Evolutionary conservation across 2,329 filamentous ascomycete species (phyloP).

Genomic region (Fusarium sp.): DNA sequence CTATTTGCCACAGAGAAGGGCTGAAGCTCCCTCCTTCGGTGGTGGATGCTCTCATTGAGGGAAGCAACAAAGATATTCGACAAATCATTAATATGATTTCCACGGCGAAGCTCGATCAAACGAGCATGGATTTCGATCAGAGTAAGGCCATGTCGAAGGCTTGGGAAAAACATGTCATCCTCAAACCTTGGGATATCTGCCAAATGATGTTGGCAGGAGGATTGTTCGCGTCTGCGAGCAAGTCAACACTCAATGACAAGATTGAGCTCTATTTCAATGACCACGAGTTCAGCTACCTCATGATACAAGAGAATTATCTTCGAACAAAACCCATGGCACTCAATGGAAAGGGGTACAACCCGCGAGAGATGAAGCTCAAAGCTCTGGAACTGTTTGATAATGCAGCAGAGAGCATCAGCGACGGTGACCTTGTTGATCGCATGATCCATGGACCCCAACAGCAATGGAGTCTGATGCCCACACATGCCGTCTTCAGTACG

Average conservation of each 20-base stretch:
- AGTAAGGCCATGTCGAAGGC: slow-evolving; percentile 95
- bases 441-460: slow-evolving; percentile 99
- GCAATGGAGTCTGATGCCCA: slow-evolving; percentile 98
- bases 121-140: slow-evolving; percentile 83
- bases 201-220: slow-evolving; percentile 90
- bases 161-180: slow-evolving; percentile 96
- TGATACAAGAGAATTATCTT: slow-evolving; percentile 99
- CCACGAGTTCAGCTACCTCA: slow-evolving; percentile 95
- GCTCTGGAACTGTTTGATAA: slow-evolving; percentile 87
- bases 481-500: slow-evolving; percentile 94
- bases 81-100: slow-evolving; percentile 99
- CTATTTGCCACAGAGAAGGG: slow-evolving; percentile 92
- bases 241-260: slow-evolving; percentile 93
- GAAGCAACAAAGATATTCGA: slow-evolving; percentile 93
- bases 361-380: slow-evolving; percentile 81
- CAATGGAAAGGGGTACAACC: slow-evolving; percentile 66
- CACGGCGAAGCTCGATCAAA: slow-evolving; percentile 89
- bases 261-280: slow-evolving; percentile 99
- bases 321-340: slow-evolving; percentile 80
- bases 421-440: slow-evolving; percentile 93
- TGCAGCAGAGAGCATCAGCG: slow-evolving; percentile 95
- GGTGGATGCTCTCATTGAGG: slow-evolving; percentile 94
- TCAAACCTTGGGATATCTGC: slow-evolving; percentile 99
- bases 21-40: slow-evolving; percentile 86
- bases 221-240: slow-evolving; percentile 86